A percentile compares a stretch with the other conserved stretches of the same genome.
phyloP scores from a whole-genome alignment of 2,329 filamentous ascomycete genomes.

The Aspergillus ruber region DNA sequence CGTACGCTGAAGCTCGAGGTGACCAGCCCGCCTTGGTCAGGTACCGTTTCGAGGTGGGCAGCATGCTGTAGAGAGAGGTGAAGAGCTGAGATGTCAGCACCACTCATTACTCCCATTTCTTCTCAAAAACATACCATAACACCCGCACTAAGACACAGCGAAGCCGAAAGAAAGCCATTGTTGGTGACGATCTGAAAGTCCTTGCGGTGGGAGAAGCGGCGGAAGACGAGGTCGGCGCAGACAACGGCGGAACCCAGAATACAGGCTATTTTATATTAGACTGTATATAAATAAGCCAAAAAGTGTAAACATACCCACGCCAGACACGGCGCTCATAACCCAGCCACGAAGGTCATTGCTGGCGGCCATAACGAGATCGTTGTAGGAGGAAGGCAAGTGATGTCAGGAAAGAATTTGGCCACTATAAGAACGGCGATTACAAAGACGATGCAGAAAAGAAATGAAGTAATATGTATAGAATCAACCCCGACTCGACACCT shows the following conservation, averaged over 20 bases:
- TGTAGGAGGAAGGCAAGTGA: background rate
- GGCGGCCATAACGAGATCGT: slow-evolving; percentile 23
- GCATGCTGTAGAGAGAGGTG: slow-evolving; percentile 86
- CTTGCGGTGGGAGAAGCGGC: slow-evolving; percentile 63
- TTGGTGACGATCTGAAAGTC: slow-evolving; percentile 85
- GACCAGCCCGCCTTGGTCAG: slow-evolving; percentile 63
- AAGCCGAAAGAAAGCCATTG: slow-evolving; percentile 78
- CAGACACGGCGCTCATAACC: slow-evolving; percentile 81
- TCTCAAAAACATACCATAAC: slow-evolving; percentile 64
- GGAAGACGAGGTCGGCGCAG: slow-evolving; percentile 74
- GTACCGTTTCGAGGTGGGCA: slow-evolving; percentile 77
- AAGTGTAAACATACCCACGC: slow-evolving; percentile 58
- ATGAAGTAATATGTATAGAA: background rate
- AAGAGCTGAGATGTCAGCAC: slow-evolving; percentile 58
- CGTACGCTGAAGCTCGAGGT: slow-evolving; percentile 55
- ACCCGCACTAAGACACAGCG: slow-evolving; percentile 86
- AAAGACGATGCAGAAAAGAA: slow-evolving; percentile 6
- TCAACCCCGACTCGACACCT: background rate
- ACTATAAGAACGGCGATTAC: background rate
- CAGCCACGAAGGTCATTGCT: slow-evolving; percentile 85
- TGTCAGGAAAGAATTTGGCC: slow-evolving; percentile 1
- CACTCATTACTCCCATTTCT: too few species aligned
- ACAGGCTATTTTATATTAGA: slow-evolving; percentile 39
- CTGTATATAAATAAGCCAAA: too few species aligned
- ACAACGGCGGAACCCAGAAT: slow-evolving; percentile 76